A percentile compares a stretch with the other conserved stretches of the same genome.
Conservation (phyloP, 2,329 filamentous ascomycete species). For the Cordyceps sp. region DNA sequence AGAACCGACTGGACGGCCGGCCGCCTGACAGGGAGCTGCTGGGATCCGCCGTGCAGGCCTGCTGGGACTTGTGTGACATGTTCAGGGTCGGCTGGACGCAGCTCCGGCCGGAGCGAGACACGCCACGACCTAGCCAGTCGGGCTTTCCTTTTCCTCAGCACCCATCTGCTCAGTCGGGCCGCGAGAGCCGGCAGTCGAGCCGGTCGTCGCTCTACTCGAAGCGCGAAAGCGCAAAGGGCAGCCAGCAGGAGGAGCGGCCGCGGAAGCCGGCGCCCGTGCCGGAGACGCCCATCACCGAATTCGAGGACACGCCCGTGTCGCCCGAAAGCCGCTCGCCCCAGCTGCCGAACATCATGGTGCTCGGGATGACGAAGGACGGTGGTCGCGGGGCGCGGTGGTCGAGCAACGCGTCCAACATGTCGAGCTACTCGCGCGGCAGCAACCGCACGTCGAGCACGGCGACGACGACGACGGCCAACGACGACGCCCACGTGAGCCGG, state of each 20-base stretch:
- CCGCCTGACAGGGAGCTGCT: constrained; percentile 68
- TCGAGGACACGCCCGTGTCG: constrained; percentile 77
- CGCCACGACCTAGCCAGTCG: constrained; percentile 65
- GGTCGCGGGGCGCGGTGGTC: constrained; percentile 60
- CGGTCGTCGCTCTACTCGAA: constrained; percentile 34
- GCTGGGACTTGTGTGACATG: constrained; percentile 87
- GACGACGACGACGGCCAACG: constrained; percentile 48
- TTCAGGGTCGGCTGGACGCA: constrained; percentile 89
- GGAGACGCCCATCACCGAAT: constrained; percentile 88
- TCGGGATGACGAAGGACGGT: constrained; percentile 49
- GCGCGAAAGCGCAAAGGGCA: constrained; percentile 33
- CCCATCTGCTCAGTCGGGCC: constrained; percentile 29
- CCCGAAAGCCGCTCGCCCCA: constrained; percentile 60
- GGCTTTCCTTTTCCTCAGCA: constrained; percentile 47
- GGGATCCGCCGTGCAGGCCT: constrained; percentile 77
- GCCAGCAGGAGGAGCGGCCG: constrained; percentile 27
- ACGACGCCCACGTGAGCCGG: constrained; percentile 58
- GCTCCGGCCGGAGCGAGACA: constrained; percentile 69
- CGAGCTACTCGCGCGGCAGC: constrained; percentile 59
- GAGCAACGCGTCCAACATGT: constrained; percentile 63
- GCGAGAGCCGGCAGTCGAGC: constrained; percentile 32
- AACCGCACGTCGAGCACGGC: constrained; percentile 53
- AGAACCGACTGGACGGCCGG: constrained; percentile 60
- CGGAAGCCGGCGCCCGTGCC: constrained; percentile 39
- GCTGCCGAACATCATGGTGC: constrained; percentile 74